Evolutionary conservation across 352 stramenopile species (phyloP).

Genomic region (Peronosclerospora sorghi): DNA sequence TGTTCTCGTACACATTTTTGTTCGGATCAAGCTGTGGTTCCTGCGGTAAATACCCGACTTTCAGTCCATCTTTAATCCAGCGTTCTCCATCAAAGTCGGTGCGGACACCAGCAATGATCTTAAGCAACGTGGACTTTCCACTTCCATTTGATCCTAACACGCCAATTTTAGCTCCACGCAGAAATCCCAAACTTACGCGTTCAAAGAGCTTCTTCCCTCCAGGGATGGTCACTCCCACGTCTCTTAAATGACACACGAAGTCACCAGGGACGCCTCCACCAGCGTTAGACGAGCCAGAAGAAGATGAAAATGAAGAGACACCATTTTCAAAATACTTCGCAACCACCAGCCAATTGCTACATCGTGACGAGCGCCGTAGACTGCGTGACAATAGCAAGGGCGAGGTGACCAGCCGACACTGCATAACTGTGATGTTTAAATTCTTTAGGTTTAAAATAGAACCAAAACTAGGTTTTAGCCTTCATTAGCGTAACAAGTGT

Average conservation of each 20-base stretch:
- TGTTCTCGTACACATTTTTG: constrained; percentile 87
- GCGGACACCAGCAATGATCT: constrained; percentile 90
- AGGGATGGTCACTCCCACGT: constrained; percentile 65
- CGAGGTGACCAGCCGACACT: constrained; percentile 7
- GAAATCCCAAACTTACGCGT: constrained; percentile 61
- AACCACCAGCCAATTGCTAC: constrained; percentile 6
- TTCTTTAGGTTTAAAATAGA: too few relatives aligned
- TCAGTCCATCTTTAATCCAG: constrained; percentile 78
- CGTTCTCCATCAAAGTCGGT: constrained; percentile 81
- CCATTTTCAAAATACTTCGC: constrained; percentile 5
- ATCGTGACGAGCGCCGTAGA: not conserved
- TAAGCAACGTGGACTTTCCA: constrained; percentile 93
- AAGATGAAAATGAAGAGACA: constrained; percentile 8
- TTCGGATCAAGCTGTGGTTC: constrained; percentile 75
- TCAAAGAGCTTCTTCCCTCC: constrained; percentile 82
- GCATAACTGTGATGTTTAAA: constrained; percentile 9
- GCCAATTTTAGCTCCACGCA: constrained; percentile 91
- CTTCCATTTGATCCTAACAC: constrained; percentile 92
- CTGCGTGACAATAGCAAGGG: constrained; percentile 1
- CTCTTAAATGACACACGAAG: constrained; percentile 72
- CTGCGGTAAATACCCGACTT: constrained; percentile 82
- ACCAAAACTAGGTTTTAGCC: too few relatives aligned
- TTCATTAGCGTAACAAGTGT: too few relatives aligned
- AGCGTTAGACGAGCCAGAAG: constrained; percentile 40
- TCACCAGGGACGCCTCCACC: constrained; percentile 67